phyloP scores from a whole-genome alignment of 2,329 filamentous ascomycete species.

The Colletotrichum salicis region DNA sequence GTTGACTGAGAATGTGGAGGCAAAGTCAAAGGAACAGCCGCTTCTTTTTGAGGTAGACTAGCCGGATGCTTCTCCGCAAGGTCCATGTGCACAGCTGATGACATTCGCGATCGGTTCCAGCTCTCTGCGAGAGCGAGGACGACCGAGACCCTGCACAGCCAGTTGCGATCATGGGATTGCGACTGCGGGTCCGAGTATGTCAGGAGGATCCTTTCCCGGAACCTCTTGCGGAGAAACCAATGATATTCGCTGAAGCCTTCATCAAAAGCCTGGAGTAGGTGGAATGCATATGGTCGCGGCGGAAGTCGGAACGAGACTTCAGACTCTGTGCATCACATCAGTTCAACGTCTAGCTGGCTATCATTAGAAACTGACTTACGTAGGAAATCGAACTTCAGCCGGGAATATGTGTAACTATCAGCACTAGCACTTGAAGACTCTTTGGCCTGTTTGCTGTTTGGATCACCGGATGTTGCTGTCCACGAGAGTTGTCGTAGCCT shows the following conservation, averaged over 20 bases:
- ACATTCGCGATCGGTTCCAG: slow-evolving; percentile 27
- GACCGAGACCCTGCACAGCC: slow-evolving; percentile 36
- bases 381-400: slow-evolving; percentile 36
- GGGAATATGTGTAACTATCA: slow-evolving; percentile 34
- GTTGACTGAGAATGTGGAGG: background rate
- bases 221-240: slow-evolving; percentile 34
- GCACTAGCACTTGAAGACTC: background rate
- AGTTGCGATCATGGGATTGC: slow-evolving; percentile 36
- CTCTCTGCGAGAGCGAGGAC: slow-evolving; percentile 37
- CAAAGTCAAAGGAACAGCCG: background rate
- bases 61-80: background rate
- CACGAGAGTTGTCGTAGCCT: slow-evolving; percentile 28
- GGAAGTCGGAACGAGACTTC: slow-evolving; percentile 35
- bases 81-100: background rate
- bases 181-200: slow-evolving; percentile 35
- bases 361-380: slow-evolving; percentile 6
- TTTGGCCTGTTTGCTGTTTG: background rate
- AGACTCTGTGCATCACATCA: slow-evolving; percentile 13
- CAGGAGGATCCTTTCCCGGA: slow-evolving; percentile 25
- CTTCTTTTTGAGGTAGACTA: background rate
- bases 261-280: slow-evolving; percentile 35
- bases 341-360: background rate
- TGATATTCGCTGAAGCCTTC: slow-evolving; percentile 39
- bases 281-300: slow-evolving; percentile 33
- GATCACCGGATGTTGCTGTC: background rate